phyloP scores from a whole-genome alignment of 495 filamentous ascomycete species.

The Aspergillus biplanus region DNA sequence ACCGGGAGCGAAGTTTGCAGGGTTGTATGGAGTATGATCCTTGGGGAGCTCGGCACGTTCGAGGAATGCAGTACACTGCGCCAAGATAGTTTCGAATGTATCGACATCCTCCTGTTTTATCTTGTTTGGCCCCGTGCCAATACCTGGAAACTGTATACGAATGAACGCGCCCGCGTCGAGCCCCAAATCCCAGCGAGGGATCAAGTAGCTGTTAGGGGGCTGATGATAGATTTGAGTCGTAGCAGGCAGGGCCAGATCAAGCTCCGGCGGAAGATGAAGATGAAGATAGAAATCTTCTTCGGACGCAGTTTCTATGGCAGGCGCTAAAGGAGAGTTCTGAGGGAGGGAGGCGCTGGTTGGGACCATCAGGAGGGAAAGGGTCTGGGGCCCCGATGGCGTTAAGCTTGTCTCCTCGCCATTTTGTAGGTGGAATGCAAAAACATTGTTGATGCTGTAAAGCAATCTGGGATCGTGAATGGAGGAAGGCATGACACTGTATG shows the following conservation, averaged over 20 bases:
- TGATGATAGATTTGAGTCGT: slow-evolving; percentile 96
- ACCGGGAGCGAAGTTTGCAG: slow-evolving; percentile 74
- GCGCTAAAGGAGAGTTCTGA: slow-evolving; percentile 48
- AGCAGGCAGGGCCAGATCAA: slow-evolving; percentile 86
- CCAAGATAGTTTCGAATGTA: slow-evolving; percentile 94
- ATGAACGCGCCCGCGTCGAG: slow-evolving; percentile 88
- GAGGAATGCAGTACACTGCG: slow-evolving; percentile 92
- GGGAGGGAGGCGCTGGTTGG: slow-evolving; percentile 77
- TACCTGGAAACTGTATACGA: slow-evolving; percentile 79
- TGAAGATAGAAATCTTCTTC: slow-evolving; percentile 97
- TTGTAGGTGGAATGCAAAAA: slow-evolving; percentile 84
- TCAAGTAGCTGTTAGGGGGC: slow-evolving; percentile 84
- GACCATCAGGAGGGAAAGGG: slow-evolving; percentile 90
- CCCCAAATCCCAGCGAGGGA: slow-evolving; percentile 89
- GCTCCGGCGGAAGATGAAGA: slow-evolving; percentile 88
- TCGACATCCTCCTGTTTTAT: slow-evolving; percentile 90
- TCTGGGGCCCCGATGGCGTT: slow-evolving; percentile 84
- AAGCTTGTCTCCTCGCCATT: slow-evolving; percentile 82
- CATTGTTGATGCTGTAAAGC: slow-evolving; percentile 55
- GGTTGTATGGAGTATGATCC: slow-evolving; percentile 68
- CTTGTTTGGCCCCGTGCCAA: slow-evolving; percentile 63
- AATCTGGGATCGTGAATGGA: slow-evolving; percentile 23
- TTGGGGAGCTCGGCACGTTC: slow-evolving; percentile 71
- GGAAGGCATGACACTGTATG: slow-evolving; percentile 15
- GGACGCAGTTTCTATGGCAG: slow-evolving; percentile 45